Percentiles rank a stretch among this genome's conserved stretches.
Evolutionary conservation across 169 alveolate species (phyloP).

Genomic region (Plasmodium berghei): DNA sequence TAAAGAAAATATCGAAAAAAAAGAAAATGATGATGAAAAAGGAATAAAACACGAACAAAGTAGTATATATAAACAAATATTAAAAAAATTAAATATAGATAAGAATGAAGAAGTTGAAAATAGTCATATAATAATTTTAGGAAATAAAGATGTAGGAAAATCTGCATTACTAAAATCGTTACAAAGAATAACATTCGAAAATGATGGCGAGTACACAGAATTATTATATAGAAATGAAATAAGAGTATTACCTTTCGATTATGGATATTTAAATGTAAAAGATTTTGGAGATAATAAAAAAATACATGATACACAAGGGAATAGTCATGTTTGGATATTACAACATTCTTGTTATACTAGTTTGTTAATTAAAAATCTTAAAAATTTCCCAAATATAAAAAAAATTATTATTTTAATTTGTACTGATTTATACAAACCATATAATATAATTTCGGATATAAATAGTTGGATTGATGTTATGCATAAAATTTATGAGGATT

Average conservation of each 20-base stretch:
- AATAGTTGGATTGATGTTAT: conserved; percentile 40
- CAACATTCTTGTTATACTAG: conserved; percentile 52
- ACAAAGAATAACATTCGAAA: conserved; percentile 18
- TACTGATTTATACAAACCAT: conserved; percentile 66
- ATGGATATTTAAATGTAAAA: conserved; percentile 55
- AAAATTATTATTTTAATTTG: conserved; percentile 46
- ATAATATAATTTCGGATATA: conserved; percentile 56
- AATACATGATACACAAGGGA: conserved; percentile 30
- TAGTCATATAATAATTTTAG: conserved; percentile 60
- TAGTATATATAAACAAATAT: conserved; percentile 33
- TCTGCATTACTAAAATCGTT: conserved; percentile 41
- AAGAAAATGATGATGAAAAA: neutral
- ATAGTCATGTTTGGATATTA: conserved; percentile 60
- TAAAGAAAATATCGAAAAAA: neutral
- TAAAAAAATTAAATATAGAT: conserved; percentile 53
- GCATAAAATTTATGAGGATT: conserved; percentile 21
- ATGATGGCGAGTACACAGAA: conserved; percentile 25
- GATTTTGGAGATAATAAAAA: conserved; percentile 51
- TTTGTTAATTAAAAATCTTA: conserved; percentile 44
- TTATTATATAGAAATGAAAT: conserved; percentile 17
- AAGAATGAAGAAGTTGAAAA: conserved; percentile 48
- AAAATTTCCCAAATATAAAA: conserved; percentile 35
- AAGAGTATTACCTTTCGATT: conserved; percentile 65
- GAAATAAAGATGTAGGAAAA: conserved; percentile 68
- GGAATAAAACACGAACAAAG: conserved; percentile 7